Evolutionary conservation across 2,329 filamentous ascomycete species (phyloP), one percentile per base, ranked within the genome.

Genomic region (Colletotrichum nymphaeae): DNA sequence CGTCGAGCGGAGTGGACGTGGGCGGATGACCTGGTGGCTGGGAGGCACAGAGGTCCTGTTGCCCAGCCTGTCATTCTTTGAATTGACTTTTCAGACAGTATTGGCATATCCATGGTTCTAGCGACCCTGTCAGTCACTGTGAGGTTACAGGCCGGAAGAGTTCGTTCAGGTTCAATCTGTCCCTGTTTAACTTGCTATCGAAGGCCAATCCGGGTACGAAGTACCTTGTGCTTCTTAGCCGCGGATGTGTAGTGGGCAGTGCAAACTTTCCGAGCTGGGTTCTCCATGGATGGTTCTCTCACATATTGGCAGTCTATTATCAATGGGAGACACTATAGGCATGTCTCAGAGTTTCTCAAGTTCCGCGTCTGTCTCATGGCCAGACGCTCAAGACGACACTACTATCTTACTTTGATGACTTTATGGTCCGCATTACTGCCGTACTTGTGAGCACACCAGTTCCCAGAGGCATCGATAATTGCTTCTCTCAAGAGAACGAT

Each of bases 11-110:
- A 35, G 58, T 28, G n/a, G 24, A 28, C 30, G 28, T 46, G 35
- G 63, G 24, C 66, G 42, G 57, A 26, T 60, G 59, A 42, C 24
- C 42, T 58, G 28, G 46, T 63, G 24, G 11, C 30, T 46, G 24
- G 52, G 59, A 63, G 59, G 26, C 59, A 52, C 53, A 63, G 14
- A 26, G 24, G 22, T 55, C 58, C 14, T 42, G 30, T n/a, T 55
- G 11, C 28, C 28, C 37, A 62, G 28, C 42, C 28, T 32, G 56
- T 49, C 28, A 22, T 22, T 42, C 22, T 67, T 22, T 60, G 16
- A 73, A 70, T 70, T 70, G 70, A 63, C 59, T 73, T 73, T 46
- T 26, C 24, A 7, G 30, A 24, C 26, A 53, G 32, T 57, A 46
- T 16, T 53, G n/a, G 55, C n/a, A 28, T 16, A 32, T 11, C 28